Base-by-base conservation (phyloP, 805 yeast genomes). In the Wickerhamomyces chaumierensis region DNA sequence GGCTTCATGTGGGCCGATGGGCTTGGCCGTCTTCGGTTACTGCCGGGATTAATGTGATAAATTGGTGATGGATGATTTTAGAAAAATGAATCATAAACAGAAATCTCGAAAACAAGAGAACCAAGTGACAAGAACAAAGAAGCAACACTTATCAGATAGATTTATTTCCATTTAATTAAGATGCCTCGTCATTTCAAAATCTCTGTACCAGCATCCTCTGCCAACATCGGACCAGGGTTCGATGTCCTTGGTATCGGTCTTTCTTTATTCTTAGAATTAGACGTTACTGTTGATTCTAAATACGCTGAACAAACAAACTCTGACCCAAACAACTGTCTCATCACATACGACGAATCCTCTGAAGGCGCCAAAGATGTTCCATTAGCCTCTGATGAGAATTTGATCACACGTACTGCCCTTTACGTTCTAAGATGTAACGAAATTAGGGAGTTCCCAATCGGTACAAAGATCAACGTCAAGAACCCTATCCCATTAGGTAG, bases 181-280 rank as follows among this genome's bases (percentile, higher is more conserved):
- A 70, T 65, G 75, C 47, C 59, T 40, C 68, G 75, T 43, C 64
- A 68, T 39, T 81, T 81, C 59, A 59, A 57, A 34, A 72, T 85
- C 48, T 75, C 73, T 39, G 92, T 90, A 15, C 98, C 98, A 4
- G 96, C 97, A 6, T 88, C 97, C 5, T 83, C 95, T 36, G 98
- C 98, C 53, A 92, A 92, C 53, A 90, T 92, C 38, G 98, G 98
- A 8, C 98, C 98, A 9, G 98, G 98, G 1, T 92, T 90, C 55
- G 98, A 92, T 60, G 98, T 92, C 6, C 65, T 92, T 37, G 98
- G 98, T 18, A 80, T 92, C 32, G 96, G 96, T 35, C 69, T 92
- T 47, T 71, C 81, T 44, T 63, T 87, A 36, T 86, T 65, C 53
- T 66, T 92, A 40, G 81, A 79, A 38, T 66, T 92, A 41, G 65